A percentile compares a stretch with the other conserved stretches of the same genome.
Evolutionary conservation across 257 asterid species (phyloP).

Genomic region (Solanum pennellii): DNA sequence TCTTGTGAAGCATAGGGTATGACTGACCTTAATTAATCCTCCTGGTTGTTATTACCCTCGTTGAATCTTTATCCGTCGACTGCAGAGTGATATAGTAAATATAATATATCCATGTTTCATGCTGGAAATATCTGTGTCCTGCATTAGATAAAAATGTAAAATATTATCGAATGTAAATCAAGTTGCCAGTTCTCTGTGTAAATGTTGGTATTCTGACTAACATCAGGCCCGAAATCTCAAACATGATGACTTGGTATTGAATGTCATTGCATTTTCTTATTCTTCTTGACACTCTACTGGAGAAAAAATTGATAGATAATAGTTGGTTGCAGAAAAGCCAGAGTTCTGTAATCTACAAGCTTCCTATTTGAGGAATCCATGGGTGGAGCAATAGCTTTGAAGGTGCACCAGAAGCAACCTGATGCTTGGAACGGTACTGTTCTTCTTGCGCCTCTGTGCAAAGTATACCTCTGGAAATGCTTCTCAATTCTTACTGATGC

Average conservation of each 20-base stretch:
- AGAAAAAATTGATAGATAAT: neutral
- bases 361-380: conserved; percentile 84
- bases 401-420: conserved; percentile 87
- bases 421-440: conserved; percentile 70
- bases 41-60: neutral
- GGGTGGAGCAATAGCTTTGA: conserved; percentile 92
- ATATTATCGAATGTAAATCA: neutral
- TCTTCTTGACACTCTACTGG: neutral
- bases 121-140: neutral
- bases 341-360: conserved; percentile 33
- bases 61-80: neutral
- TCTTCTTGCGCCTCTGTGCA: conserved; percentile 96
- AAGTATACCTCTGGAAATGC: conserved; percentile 33
- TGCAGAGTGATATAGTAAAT: neutral
- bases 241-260: neutral
- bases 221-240: neutral
- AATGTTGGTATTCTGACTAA: neutral
- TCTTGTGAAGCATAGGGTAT: neutral
- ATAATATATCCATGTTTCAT: neutral
- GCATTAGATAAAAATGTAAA: neutral
- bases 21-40: neutral
- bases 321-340: conserved; percentile 46
- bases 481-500: neutral
- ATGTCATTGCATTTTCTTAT: neutral
- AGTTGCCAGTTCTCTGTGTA: neutral